These are phyloP conservation scores for Globisporangium paddicum DNA, from an alignment of 352 stramenopile genomes.

Conservation along the genomic window DNA sequence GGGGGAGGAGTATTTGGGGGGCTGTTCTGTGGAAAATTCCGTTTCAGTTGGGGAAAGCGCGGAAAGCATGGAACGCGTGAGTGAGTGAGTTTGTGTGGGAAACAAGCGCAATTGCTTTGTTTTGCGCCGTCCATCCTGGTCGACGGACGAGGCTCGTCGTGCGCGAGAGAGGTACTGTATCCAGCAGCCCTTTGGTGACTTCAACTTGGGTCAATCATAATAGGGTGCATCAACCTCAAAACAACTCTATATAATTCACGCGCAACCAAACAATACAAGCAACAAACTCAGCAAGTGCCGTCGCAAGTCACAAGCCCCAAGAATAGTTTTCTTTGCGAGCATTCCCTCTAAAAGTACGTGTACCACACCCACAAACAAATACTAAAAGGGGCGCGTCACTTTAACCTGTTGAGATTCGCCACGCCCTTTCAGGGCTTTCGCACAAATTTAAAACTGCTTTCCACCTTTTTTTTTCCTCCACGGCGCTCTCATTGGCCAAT, in stretches of 20 bases:
- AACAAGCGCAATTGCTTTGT: neutral
- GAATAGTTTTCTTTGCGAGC: too few relatives aligned
- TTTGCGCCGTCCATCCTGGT: conserved; percentile 2
- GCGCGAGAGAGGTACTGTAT: neutral
- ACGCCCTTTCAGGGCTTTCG: too few relatives aligned
- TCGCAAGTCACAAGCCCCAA: too few relatives aligned
- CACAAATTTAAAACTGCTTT: conserved; percentile 2
- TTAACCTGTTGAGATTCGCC: too few relatives aligned
- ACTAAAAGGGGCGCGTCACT: too few relatives aligned
- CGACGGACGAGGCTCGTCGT: neutral
- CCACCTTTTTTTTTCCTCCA: conserved; percentile 1
- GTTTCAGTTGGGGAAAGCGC: conserved; percentile 17
- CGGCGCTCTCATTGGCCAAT: neutral
- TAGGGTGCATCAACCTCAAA: neutral
- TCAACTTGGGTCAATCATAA: neutral
- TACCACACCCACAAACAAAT: too few relatives aligned
- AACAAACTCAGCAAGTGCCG: too few relatives aligned
- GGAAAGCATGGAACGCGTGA: conserved; percentile 6
- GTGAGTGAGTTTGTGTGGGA: too few relatives aligned
- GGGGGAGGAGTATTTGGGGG: neutral
- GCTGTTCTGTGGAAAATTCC: conserved; percentile 31
- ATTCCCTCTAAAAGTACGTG: too few relatives aligned
- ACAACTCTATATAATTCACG: too few relatives aligned
- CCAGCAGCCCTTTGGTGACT: neutral
- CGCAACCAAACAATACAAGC: too few relatives aligned